Percentiles rank a stretch among this genome's conserved stretches.
phyloP scores from a whole-genome alignment of 1,284 basidiomycete species.

The Porogramme epimiltina region DNA sequence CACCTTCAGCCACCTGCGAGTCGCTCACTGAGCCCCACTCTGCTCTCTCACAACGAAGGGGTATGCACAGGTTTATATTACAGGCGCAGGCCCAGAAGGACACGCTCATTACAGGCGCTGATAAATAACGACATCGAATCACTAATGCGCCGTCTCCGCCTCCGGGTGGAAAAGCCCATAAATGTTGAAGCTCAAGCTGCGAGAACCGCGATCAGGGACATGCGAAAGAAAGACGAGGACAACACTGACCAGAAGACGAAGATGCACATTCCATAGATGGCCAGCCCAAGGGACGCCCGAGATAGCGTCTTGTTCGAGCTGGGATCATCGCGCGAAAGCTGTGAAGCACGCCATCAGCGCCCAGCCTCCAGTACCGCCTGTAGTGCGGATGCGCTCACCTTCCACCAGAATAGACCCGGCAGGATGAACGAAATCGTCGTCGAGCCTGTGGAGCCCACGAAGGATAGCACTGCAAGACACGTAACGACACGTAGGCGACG shows the following conservation, averaged over 20 bases:
- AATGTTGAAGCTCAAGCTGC: constrained; percentile 77
- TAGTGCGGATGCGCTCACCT: constrained; percentile 44
- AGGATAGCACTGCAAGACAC: constrained; percentile 74
- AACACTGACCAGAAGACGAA: constrained; percentile 84
- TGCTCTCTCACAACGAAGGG: neutral
- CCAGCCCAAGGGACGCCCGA: constrained; percentile 66
- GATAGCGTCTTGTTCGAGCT: constrained; percentile 59
- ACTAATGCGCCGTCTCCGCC: constrained; percentile 22
- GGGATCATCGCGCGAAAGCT: constrained; percentile 75
- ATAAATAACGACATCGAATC: neutral
- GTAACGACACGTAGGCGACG: constrained; percentile 9
- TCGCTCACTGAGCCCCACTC: no score
- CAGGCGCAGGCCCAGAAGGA: neutral
- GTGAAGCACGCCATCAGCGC: constrained; percentile 18
- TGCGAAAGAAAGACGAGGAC: no score
- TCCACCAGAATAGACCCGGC: constrained; percentile 86
- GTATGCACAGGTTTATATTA: neutral
- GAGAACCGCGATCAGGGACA: neutral
- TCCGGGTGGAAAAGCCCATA: constrained; percentile 52
- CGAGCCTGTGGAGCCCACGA: constrained; percentile 96
- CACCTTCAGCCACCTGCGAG: constrained; percentile 1
- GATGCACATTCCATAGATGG: constrained; percentile 78
- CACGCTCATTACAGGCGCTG: neutral
- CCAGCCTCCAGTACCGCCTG: neutral
- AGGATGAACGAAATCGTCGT: constrained; percentile 98